Conservation (phyloP, 2,329 filamentous ascomycete genomes). For the Lasiodiplodia sp. region DNA sequence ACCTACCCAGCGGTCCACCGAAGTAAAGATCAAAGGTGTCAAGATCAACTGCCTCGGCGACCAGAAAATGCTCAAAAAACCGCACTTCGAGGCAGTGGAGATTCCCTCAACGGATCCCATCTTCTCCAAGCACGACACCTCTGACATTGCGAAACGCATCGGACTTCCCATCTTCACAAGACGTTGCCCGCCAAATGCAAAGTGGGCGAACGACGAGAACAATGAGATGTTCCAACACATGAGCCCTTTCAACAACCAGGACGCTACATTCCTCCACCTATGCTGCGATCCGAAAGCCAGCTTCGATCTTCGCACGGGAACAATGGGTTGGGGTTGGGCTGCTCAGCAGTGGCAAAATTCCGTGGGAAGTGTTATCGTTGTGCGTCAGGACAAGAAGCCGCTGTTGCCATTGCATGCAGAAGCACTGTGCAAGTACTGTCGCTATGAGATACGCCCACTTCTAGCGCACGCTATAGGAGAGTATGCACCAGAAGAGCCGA, state of each 20-base stretch:
- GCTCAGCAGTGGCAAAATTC: neutral
- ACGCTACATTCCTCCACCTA: neutral
- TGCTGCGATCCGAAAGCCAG: neutral
- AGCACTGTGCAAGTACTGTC: neutral
- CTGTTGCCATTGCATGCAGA: neutral
- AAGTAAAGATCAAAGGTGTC: neutral
- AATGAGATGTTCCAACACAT: neutral
- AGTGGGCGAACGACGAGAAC: neutral
- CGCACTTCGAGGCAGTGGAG: neutral
- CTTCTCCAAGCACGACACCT: conserved; percentile 25
- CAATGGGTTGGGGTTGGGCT: neutral
- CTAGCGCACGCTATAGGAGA: neutral
- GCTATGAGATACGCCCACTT: neutral
- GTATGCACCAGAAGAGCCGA: neutral
- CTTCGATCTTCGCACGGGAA: neutral
- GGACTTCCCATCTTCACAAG: conserved; percentile 11
- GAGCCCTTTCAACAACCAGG: neutral
- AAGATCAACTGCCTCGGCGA: neutral
- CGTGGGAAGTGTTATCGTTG: neutral
- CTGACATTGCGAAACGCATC: conserved; percentile 32
- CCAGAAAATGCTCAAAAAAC: neutral
- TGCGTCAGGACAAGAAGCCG: neutral
- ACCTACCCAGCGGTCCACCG: neutral
- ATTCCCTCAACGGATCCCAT: conserved; percentile 1
- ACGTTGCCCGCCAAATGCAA: neutral